A percentile compares a stretch with the other conserved stretches of the same genome.
These are phyloP conservation scores for Euphorbia peplus DNA, from an alignment of 345 rosid species.

Conservation along the genomic window DNA sequence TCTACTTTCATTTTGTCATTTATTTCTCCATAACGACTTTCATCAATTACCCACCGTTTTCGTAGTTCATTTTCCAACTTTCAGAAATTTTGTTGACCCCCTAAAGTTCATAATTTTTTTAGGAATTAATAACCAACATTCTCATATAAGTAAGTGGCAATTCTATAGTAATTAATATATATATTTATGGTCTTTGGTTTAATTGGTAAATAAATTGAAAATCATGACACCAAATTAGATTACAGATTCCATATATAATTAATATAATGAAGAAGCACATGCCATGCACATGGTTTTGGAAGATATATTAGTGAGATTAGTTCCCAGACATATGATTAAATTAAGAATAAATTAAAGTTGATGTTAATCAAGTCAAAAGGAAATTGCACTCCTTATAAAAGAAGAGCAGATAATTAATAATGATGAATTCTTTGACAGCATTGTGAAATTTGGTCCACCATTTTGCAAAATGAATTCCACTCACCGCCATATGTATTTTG, in stretches of 20 bases:
- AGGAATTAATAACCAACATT: no score
- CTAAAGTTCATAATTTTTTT: no score
- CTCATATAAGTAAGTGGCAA: not conserved
- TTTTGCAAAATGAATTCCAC: constrained; percentile 1
- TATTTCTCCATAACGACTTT: not conserved
- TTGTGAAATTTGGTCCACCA: constrained; percentile 34
- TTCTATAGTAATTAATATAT: not conserved
- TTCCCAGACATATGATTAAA: no score
- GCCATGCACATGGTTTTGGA: constrained; percentile 3
- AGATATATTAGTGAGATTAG: constrained; percentile 1
- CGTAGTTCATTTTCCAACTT: not conserved
- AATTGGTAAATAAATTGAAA: not conserved
- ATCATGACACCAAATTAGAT: not conserved
- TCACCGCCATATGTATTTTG: not conserved
- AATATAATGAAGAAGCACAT: not conserved
- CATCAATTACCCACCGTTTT: not conserved
- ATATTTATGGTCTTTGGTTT: not conserved
- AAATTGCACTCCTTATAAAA: constrained; percentile 14
- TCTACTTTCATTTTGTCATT: not conserved
- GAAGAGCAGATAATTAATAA: constrained; percentile 17
- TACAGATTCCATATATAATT: not conserved
- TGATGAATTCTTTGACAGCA: constrained; percentile 32
- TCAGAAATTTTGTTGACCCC: no score
- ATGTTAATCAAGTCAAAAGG: constrained; percentile 14
- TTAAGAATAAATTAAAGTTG: not conserved